phyloP scores from a whole-genome alignment of 306 rosid species.

The Cicer cuneatum region DNA sequence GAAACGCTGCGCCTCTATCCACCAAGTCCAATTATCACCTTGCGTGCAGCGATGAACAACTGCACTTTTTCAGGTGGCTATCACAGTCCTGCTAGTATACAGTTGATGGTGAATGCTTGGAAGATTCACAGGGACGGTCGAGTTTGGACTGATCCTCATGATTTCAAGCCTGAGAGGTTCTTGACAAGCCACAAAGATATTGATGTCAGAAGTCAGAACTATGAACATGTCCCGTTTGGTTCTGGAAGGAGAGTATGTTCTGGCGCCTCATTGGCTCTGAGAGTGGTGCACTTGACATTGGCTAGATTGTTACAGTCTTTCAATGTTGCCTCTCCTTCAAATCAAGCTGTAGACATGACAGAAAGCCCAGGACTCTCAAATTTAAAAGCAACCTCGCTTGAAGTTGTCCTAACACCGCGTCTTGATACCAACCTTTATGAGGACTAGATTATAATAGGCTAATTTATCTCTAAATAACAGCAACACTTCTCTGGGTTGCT shows the following conservation, averaged over 20 bases:
- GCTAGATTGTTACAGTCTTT: conserved; percentile 46
- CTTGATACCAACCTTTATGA: conserved; percentile 36
- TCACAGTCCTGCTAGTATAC: conserved; percentile 50
- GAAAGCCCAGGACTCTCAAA: conserved; percentile 55
- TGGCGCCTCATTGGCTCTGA: conserved; percentile 45
- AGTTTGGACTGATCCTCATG: conserved; percentile 46
- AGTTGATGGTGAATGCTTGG: conserved; percentile 51
- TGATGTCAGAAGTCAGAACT: conserved; percentile 46
- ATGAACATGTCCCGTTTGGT: conserved; percentile 49
- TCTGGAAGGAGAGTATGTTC: conserved; percentile 58
- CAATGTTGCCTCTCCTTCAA: conserved; percentile 42
- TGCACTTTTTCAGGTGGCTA: conserved; percentile 55
- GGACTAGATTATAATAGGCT: conserved; percentile 15
- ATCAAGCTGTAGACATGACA: conserved; percentile 54
- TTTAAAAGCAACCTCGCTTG: conserved; percentile 50
- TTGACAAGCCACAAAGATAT: conserved; percentile 47
- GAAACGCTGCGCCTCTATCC: conserved; percentile 56
- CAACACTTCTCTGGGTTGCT: not conserved
- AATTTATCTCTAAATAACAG: conserved; percentile 28
- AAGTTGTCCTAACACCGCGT: conserved; percentile 45
- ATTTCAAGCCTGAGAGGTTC: conserved; percentile 51
- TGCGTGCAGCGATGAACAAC: conserved; percentile 41
- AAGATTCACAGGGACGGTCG: conserved; percentile 52
- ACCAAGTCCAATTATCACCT: conserved; percentile 45
- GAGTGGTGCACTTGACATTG: conserved; percentile 46